A percentile compares a stretch with the other conserved stretches of the same genome.
phyloP scores from a whole-genome alignment of 352 stramenopile species.

The Globisporangium nagaii region DNA sequence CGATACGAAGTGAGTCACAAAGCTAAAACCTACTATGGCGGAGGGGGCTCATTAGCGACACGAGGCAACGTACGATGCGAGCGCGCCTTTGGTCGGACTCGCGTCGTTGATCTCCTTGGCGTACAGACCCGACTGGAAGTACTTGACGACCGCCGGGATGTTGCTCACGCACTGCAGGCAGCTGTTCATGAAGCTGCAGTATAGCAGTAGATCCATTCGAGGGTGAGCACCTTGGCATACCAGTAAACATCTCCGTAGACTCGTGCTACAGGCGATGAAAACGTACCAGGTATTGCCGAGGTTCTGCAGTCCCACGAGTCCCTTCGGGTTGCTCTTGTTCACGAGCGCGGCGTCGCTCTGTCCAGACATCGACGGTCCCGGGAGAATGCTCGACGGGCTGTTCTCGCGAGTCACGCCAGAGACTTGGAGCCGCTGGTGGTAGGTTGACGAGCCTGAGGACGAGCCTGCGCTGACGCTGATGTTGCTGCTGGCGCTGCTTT shows the following conservation, averaged over 20 bases:
- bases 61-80: conserved; percentile 23
- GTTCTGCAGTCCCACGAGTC: conserved; percentile 66
- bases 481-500: conserved; percentile 4
- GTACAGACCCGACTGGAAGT: conserved; percentile 42
- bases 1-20: neutral
- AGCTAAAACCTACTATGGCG: too few species aligned
- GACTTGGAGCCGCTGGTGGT: conserved; percentile 12
- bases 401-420: conserved; percentile 3
- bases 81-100: conserved; percentile 55
- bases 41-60: too few species aligned
- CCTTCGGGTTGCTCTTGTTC: conserved; percentile 28
- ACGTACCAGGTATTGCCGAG: conserved; percentile 75
- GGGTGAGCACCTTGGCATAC: too few species aligned
- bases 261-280: neutral
- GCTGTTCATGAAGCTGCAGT: conserved; percentile 88
- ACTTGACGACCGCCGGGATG: conserved; percentile 42
- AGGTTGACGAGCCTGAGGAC: neutral
- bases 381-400: neutral
- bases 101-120: conserved; percentile 46
- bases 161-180: conserved; percentile 83
- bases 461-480: conserved; percentile 1
- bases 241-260: too few species aligned
- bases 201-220: neutral
- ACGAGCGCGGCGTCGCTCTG: conserved; percentile 5
- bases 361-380: conserved; percentile 3